phyloP scores from a whole-genome alignment of 306 rosid species.

The Lathyrus oleraceus region DNA sequence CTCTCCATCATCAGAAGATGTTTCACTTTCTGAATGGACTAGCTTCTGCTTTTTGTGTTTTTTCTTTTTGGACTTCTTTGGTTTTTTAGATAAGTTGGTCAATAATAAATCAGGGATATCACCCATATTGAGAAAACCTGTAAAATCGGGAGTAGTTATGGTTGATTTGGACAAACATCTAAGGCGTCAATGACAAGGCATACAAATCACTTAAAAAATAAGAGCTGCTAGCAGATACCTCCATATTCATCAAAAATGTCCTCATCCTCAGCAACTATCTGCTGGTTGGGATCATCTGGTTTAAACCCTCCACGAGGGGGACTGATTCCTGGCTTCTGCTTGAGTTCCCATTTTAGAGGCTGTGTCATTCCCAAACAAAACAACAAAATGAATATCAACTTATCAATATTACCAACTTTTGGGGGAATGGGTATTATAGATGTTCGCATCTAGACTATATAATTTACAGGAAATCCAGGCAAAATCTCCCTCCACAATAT shows the following conservation, averaged over 20 bases:
- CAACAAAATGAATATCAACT: slow-evolving; percentile 11
- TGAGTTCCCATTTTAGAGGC: slow-evolving; percentile 98
- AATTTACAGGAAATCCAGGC: background rate
- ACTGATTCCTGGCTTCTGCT: slow-evolving; percentile 98
- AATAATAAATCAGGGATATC: slow-evolving; percentile 69
- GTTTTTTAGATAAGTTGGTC: slow-evolving; percentile 65
- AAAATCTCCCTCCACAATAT: slow-evolving; percentile 13
- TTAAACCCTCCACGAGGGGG: slow-evolving; percentile 98
- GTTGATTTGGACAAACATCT: slow-evolving; percentile 19
- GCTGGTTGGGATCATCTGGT: slow-evolving; percentile 94
- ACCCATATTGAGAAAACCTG: slow-evolving; percentile 79
- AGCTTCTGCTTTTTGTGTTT: slow-evolving; percentile 49
- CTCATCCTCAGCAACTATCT: slow-evolving; percentile 92
- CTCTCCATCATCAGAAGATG: slow-evolving; percentile 52
- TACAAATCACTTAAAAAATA: slow-evolving; percentile 6
- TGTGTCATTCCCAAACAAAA: slow-evolving; percentile 49
- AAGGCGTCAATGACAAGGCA: background rate
- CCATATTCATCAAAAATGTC: slow-evolving; percentile 98
- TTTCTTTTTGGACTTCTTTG: slow-evolving; percentile 64
- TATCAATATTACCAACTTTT: background rate
- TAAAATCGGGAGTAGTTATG: slow-evolving; percentile 27
- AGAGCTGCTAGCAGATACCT: slow-evolving; percentile 51
- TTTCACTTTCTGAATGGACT: slow-evolving; percentile 45
- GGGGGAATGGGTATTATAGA: background rate
- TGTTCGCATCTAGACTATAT: slow-evolving; percentile 19